These are phyloP conservation scores for Backusella psychrophila DNA, from an alignment of 192 early-diverging fungal genomes.

Conservation along the genomic window DNA sequence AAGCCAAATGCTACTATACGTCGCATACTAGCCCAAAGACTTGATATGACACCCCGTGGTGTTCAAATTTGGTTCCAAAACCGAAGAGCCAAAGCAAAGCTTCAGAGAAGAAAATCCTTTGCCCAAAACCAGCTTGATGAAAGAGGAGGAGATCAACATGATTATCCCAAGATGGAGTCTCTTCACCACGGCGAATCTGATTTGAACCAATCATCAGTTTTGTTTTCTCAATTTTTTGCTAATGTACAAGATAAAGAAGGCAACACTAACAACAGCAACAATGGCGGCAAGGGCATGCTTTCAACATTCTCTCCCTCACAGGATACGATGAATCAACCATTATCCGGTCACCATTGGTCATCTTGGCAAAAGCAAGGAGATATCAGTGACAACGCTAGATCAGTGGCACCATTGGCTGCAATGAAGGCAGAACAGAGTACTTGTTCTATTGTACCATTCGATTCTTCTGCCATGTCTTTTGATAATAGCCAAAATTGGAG, in stretches of 20 bases:
- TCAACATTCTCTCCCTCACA: background rate
- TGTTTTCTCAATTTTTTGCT: conserved; percentile 24
- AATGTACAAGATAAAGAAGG: conserved; percentile 10
- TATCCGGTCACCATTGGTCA: background rate
- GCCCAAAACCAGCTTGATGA: conserved; percentile 7
- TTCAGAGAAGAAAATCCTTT: conserved; percentile 37
- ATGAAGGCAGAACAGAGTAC: background rate
- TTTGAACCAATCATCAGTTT: conserved; percentile 13
- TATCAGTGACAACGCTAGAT: conserved; percentile 1
- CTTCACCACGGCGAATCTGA: background rate
- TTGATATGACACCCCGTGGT: conserved; percentile 70
- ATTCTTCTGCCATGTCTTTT: background rate
- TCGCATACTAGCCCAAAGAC: conserved; percentile 55
- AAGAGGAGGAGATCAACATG: background rate
- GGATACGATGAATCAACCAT: background rate
- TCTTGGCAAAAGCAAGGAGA: background rate
- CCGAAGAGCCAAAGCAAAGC: conserved; percentile 83
- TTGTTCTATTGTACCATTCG: background rate
- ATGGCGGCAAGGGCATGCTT: background rate
- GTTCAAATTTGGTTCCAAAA: conserved; percentile 91
- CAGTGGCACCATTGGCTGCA: conserved; percentile 11
- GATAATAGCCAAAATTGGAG: conserved; percentile 1
- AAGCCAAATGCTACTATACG: conserved; percentile 69
- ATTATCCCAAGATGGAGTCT: background rate
- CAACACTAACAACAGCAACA: background rate